A percentile compares a stretch with the other conserved stretches of the same genome.
These are phyloP conservation scores for Tinospora cordifolia DNA, from an alignment of 164 flowering plant genomes.

Conservation along the genomic window DNA sequence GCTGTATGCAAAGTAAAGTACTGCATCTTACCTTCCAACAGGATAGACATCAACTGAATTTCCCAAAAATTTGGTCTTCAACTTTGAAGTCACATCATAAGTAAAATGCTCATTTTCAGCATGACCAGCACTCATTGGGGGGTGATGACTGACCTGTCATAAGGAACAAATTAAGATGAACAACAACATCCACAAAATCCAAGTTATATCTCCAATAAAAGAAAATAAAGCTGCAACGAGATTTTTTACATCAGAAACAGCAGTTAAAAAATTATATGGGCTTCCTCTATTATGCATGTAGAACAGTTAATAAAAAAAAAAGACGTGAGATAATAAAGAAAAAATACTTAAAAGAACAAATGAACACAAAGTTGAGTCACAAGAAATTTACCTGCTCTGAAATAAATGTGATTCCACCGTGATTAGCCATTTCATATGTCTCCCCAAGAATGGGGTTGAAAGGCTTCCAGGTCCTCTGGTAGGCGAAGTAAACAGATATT, in stretches of 20 bases:
- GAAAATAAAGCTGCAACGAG: background rate
- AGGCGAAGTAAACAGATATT: slow-evolving; percentile 71
- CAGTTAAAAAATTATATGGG: background rate
- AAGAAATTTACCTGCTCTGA: slow-evolving; percentile 61
- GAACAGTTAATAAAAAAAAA: background rate
- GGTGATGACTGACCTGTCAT: slow-evolving; percentile 80
- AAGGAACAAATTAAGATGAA: slow-evolving; percentile 9
- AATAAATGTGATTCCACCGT: slow-evolving; percentile 61
- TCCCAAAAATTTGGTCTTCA: slow-evolving; percentile 75
- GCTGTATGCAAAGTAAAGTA: too few species aligned
- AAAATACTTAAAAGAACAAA: background rate
- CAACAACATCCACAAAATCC: background rate
- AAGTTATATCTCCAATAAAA: background rate
- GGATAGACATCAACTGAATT: slow-evolving; percentile 79
- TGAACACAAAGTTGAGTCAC: too few species aligned
- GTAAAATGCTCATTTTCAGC: slow-evolving; percentile 85
- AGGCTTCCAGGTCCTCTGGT: slow-evolving; percentile 83
- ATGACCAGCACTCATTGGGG: slow-evolving; percentile 87
- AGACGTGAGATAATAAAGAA: background rate
- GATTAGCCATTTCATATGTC: slow-evolving; percentile 78
- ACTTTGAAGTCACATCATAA: slow-evolving; percentile 76
- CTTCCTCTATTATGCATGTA: background rate
- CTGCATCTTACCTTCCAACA: slow-evolving; percentile 70
- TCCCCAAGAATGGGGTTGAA: slow-evolving; percentile 90
- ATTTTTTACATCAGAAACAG: background rate